phyloP scores from a whole-genome alignment of 306 rosid genomes.

The Astragalus glycyphyllos region DNA sequence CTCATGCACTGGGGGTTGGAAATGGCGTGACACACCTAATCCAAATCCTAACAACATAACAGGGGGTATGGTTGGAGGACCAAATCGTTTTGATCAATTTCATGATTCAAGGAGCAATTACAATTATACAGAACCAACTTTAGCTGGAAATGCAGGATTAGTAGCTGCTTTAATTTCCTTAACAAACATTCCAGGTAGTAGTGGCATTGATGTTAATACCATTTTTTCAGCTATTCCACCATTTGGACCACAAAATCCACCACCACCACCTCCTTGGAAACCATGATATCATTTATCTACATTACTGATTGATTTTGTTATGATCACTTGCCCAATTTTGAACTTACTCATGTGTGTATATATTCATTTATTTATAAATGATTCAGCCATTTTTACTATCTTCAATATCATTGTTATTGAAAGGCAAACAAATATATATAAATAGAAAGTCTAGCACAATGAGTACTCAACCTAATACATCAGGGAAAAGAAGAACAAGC shows the following conservation, averaged over 20 bases:
- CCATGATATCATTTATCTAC: conserved; percentile 45
- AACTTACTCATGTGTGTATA: background rate
- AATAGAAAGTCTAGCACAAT: too few relatives aligned
- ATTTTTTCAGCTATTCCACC: conserved; percentile 73
- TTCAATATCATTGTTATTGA: background rate
- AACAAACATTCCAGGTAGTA: conserved; percentile 47
- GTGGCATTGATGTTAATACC: conserved; percentile 55
- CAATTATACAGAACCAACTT: conserved; percentile 62
- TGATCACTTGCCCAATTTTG: background rate
- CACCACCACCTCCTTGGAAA: conserved; percentile 71
- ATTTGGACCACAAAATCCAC: conserved; percentile 57
- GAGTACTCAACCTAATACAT: too few relatives aligned
- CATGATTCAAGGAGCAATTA: conserved; percentile 50
- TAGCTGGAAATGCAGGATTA: conserved; percentile 73
- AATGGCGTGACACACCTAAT: conserved; percentile 53
- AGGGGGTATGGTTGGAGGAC: conserved; percentile 86
- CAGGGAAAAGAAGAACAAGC: too few relatives aligned
- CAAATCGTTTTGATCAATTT: conserved; percentile 56
- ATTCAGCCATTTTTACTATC: background rate
- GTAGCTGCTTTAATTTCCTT: conserved; percentile 72
- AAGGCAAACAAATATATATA: too few relatives aligned
- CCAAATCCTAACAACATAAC: conserved; percentile 57
- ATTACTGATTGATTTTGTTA: too few relatives aligned
- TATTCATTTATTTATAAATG: conserved; percentile 4
- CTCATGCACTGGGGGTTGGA: conserved; percentile 62